Evolutionary conservation across 176 grass and related monocot genomes (phyloP).

Genomic region (Microstegium vimineum): DNA sequence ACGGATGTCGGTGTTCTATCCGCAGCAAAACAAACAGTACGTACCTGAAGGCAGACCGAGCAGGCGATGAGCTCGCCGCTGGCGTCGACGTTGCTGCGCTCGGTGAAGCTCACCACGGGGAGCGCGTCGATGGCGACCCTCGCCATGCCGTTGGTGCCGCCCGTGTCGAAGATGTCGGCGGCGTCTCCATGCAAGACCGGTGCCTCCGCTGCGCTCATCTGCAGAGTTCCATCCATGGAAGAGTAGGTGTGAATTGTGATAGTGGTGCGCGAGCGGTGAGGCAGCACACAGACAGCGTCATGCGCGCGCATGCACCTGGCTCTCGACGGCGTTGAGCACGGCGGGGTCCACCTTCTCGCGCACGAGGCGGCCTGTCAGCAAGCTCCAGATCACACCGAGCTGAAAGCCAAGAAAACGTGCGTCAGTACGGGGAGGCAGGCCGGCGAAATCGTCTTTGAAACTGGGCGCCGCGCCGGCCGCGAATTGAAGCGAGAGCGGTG

Average conservation of each 20-base stretch:
- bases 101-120: slow-evolving; percentile 37
- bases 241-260: neutral
- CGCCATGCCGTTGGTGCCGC: slow-evolving; percentile 36
- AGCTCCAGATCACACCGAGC: slow-evolving; percentile 53
- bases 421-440: neutral
- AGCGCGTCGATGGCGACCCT: slow-evolving; percentile 53
- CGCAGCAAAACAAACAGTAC: neutral
- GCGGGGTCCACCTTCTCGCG: slow-evolving; percentile 62
- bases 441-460: too few relatives aligned
- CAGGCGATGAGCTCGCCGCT: slow-evolving; percentile 42
- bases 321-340: slow-evolving; percentile 65
- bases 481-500: neutral
- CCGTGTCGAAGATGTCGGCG: slow-evolving; percentile 56
- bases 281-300: neutral
- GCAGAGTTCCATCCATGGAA: neutral
- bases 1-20: neutral
- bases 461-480: too few relatives aligned
- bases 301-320: slow-evolving; percentile 44
- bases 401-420: neutral
- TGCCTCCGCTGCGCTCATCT: slow-evolving; percentile 60
- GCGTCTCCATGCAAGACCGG: slow-evolving; percentile 7
- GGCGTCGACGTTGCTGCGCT: slow-evolving; percentile 26
- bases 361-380: slow-evolving; percentile 59
- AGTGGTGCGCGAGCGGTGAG: neutral
- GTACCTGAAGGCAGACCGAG: slow-evolving; percentile 75